Conservation (phyloP, 331 rosid genomes). For the Malus hybrid region DNA sequence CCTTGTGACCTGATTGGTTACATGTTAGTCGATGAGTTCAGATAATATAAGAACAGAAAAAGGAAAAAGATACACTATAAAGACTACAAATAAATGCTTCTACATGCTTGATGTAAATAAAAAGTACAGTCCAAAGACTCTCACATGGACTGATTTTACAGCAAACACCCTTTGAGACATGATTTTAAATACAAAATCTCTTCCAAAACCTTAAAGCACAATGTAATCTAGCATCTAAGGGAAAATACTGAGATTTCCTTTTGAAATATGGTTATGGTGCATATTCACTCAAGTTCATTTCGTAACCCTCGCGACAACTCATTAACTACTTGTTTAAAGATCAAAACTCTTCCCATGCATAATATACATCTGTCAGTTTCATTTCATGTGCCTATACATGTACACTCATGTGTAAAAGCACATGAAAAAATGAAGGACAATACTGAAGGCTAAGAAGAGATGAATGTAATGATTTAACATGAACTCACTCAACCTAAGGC, state of each 20-base stretch:
- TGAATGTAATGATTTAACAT: background rate
- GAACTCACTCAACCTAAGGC: background rate
- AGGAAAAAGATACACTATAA: background rate
- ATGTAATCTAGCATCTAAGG: background rate
- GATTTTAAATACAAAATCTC: background rate
- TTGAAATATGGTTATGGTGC: background rate
- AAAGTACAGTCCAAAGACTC: background rate
- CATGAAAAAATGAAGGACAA: background rate
- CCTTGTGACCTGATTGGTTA: constrained; percentile 65
- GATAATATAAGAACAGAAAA: background rate
- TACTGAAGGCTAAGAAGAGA: background rate
- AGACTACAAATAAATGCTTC: background rate
- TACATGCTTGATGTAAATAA: background rate
- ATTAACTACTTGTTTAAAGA: background rate
- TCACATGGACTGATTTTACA: background rate
- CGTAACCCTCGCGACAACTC: background rate
- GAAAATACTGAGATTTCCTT: background rate
- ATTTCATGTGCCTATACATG: background rate
- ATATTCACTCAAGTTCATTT: background rate
- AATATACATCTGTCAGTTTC: background rate
- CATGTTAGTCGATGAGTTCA: background rate
- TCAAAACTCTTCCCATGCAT: background rate
- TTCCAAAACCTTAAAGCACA: background rate
- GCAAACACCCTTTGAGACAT: background rate
- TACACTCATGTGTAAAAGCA: background rate